Percentiles rank a stretch among this genome's conserved stretches.
Conservation (phyloP, 2,329 filamentous ascomycete species). For the Decorospora gaudefroyi region DNA sequence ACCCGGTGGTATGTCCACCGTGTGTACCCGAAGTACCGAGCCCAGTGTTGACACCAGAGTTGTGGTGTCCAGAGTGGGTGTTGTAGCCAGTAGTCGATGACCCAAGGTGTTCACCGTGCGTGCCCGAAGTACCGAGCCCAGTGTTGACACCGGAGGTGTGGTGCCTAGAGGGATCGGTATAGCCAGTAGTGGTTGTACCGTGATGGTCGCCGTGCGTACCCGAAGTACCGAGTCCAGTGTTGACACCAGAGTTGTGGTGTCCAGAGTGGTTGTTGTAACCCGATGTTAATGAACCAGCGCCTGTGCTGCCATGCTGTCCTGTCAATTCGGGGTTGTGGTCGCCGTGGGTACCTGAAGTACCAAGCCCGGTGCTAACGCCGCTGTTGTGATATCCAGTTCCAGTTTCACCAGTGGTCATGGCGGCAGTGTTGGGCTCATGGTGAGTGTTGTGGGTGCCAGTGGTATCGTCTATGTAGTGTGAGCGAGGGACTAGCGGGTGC, state of each 20-base stretch:
- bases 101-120: slow-evolving; percentile 4
- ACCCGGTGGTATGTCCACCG: too few relatives aligned
- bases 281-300: background rate
- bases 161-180: background rate
- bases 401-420: slow-evolving; percentile 18
- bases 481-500: slow-evolving; percentile 1
- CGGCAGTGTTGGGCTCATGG: slow-evolving; percentile 35
- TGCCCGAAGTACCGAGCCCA: slow-evolving; percentile 7
- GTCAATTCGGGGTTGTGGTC: too few relatives aligned
- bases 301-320: too few relatives aligned
- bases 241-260: slow-evolving; percentile 16
- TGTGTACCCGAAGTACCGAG: slow-evolving; percentile 7
- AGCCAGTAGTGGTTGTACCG: slow-evolving; percentile 8
- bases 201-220: slow-evolving; percentile 1
- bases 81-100: slow-evolving; percentile 1
- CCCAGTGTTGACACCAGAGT: slow-evolving; percentile 9
- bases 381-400: too few relatives aligned
- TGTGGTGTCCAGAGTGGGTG: background rate
- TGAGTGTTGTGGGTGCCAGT: slow-evolving; percentile 38
- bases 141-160: slow-evolving; percentile 9
- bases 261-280: slow-evolving; percentile 10
- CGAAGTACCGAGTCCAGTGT: slow-evolving; percentile 12
- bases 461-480: slow-evolving; percentile 28
- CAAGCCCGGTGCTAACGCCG: background rate
- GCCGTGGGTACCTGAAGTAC: background rate